These are phyloP conservation scores for Trichoderma sp. DNA, from an alignment of 2,329 filamentous ascomycete genomes.

Conservation along the genomic window DNA sequence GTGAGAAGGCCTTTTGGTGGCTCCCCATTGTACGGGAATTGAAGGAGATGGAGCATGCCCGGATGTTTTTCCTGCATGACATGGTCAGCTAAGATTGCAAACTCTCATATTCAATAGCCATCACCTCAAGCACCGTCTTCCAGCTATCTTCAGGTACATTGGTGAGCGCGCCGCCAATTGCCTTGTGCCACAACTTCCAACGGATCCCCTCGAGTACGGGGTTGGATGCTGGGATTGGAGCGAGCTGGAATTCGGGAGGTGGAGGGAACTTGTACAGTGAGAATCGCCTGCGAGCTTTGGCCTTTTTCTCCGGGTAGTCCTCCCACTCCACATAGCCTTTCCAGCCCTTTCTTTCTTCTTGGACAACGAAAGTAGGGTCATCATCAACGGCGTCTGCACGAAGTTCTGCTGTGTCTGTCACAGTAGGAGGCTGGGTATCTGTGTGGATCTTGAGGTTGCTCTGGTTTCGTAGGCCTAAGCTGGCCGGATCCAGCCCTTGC, in stretches of 20 bases:
- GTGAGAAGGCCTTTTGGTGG: conserved; percentile 60
- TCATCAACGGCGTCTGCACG: not conserved
- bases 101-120: not conserved
- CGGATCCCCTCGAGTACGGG: conserved; percentile 58
- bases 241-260: conserved; percentile 59
- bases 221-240: conserved; percentile 58
- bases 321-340: conserved; percentile 62
- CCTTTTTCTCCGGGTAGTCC: conserved; percentile 68
- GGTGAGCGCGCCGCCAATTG: conserved; percentile 45
- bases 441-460: conserved; percentile 6
- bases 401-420: not conserved
- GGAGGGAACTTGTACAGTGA: conserved; percentile 37
- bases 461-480: not conserved
- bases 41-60: conserved; percentile 63
- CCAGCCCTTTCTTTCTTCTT: conserved; percentile 6
- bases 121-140: conserved; percentile 49
- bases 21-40: conserved; percentile 68
- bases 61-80: conserved; percentile 54
- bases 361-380: not conserved
- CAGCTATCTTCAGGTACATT: conserved; percentile 61
- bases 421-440: not conserved
- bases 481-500: not conserved
- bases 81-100: not conserved
- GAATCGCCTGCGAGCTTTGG: conserved; percentile 56
- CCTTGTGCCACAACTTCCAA: conserved; percentile 62